Conservation (phyloP, 2,329 filamentous ascomycete genomes). For the Septoria petroselini region DNA sequence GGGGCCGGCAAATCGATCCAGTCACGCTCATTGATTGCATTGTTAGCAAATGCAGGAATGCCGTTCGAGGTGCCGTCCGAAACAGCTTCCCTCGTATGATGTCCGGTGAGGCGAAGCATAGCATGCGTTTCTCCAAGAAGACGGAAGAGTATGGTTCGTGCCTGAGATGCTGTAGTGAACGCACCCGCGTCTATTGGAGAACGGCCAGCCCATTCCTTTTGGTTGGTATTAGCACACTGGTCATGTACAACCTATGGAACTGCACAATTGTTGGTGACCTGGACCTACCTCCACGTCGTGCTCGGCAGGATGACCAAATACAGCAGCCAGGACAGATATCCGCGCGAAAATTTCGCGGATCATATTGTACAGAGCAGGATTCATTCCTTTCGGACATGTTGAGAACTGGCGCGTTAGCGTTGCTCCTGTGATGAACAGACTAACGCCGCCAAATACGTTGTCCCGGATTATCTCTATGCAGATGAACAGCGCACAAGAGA, state of each 20-base stretch:
- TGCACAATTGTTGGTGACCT: too few species aligned
- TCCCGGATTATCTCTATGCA: conserved; percentile 32
- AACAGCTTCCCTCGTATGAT: not conserved
- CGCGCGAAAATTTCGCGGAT: conserved; percentile 24
- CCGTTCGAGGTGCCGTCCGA: not conserved
- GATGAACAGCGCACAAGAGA: conserved; percentile 32
- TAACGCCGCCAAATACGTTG: conserved; percentile 25
- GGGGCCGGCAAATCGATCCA: conserved; percentile 1
- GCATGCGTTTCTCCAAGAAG: conserved; percentile 8
- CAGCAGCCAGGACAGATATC: conserved; percentile 21
- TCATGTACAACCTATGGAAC: too few species aligned
- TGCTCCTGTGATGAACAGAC: conserved; percentile 26
- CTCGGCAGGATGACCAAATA: conserved; percentile 17
- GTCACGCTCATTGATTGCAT: conserved; percentile 1
- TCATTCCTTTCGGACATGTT: conserved; percentile 8
- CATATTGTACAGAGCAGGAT: conserved; percentile 6
- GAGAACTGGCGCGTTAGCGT: conserved; percentile 21
- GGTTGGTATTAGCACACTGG: too few species aligned
- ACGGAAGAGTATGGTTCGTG: conserved; percentile 6
- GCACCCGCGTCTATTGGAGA: not conserved
- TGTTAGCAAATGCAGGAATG: conserved; percentile 5
- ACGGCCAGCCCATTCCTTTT: conserved; percentile 3
- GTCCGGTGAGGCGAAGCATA: not conserved
- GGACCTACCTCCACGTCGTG: conserved; percentile 6
- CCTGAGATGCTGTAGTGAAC: not conserved